Evolutionary conservation across 1,284 basidiomycete genomes (phyloP).

Genomic region (Takashimella tepidaria): DNA sequence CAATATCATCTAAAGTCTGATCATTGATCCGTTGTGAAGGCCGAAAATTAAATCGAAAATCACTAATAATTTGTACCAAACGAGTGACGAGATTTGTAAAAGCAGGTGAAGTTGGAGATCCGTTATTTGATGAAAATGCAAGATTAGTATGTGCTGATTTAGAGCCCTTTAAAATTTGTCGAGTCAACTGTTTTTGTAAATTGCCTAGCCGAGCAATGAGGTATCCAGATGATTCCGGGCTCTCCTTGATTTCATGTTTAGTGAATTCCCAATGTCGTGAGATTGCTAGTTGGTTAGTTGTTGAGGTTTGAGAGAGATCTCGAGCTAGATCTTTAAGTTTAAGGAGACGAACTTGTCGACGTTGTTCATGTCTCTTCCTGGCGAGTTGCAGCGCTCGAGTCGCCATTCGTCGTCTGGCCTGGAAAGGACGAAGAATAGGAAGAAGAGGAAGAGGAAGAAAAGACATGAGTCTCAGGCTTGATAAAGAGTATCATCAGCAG

Average conservation of each 20-base stretch:
- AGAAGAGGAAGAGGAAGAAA: too few relatives aligned
- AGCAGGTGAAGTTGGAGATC: background rate
- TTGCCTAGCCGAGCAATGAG: background rate
- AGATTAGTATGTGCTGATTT: background rate
- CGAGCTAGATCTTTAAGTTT: background rate
- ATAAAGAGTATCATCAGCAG: background rate
- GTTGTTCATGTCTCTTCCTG: slow-evolving; percentile 31
- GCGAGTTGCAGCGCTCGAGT: slow-evolving; percentile 22
- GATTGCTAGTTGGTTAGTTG: background rate
- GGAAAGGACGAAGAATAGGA: too few relatives aligned
- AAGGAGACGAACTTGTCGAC: background rate
- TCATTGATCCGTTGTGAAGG: background rate
- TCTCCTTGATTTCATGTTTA: background rate
- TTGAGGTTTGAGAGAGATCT: background rate
- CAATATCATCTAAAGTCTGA: background rate
- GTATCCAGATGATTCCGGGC: background rate
- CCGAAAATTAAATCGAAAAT: background rate
- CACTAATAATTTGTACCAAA: background rate
- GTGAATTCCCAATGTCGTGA: background rate
- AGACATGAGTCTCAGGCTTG: too few relatives aligned
- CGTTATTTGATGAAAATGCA: background rate
- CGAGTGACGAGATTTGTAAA: background rate
- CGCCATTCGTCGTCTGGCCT: slow-evolving; percentile 19
- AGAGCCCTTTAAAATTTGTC: background rate
- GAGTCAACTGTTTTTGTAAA: background rate